Conservation (phyloP, 129 eudicot species). For the Deinandra increscens region DNA sequence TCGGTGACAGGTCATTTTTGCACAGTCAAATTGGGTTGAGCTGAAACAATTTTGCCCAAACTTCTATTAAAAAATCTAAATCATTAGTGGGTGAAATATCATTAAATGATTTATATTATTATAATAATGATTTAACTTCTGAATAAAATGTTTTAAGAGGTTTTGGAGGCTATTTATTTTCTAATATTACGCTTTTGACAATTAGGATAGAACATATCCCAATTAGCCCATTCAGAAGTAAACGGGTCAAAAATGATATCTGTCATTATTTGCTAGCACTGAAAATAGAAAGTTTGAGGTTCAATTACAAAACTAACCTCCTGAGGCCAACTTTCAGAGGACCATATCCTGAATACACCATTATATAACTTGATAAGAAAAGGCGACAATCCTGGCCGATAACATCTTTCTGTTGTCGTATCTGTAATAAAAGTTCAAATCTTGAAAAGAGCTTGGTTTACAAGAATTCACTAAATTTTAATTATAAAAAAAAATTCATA, state of each 20-base stretch:
- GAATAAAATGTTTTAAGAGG: not conserved
- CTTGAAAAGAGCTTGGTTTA: not conserved
- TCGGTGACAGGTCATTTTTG: not conserved
- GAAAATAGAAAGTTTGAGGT: not conserved
- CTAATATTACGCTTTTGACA: not conserved
- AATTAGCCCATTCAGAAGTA: not conserved
- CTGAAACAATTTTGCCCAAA: not conserved
- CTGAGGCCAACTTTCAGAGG: constrained; percentile 66
- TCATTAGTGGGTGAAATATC: not conserved
- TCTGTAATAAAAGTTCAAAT: constrained; percentile 39
- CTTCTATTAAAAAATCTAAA: not conserved
- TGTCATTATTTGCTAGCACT: not conserved
- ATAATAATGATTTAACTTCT: not conserved
- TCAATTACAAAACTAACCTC: constrained; percentile 44
- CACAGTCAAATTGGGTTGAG: not conserved
- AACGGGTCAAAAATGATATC: not conserved
- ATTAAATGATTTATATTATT: not conserved
- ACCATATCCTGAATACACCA: constrained; percentile 78
- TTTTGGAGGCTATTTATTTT: not conserved
- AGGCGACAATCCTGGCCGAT: constrained; percentile 50
- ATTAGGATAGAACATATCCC: not conserved
- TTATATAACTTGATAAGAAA: constrained; percentile 66
- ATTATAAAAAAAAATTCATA: not conserved
- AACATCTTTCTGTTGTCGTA: constrained; percentile 81
- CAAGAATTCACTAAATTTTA: not conserved